Conservation (phyloP, 768 basidiomycete genomes). For the Boletus vinaceobasis region DNA sequence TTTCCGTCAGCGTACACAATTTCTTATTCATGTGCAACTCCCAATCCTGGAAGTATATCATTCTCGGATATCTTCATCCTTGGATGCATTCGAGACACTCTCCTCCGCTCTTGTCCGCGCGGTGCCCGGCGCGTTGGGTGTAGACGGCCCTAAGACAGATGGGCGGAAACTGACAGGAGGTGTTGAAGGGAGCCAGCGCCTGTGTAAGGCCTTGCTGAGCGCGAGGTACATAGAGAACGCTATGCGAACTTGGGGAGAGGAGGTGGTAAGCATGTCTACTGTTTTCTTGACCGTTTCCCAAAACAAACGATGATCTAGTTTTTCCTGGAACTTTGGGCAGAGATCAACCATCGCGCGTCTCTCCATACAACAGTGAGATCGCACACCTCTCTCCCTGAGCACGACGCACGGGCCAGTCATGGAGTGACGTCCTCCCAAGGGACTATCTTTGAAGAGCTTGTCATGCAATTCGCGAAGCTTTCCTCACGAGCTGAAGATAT, state of each 20-base stretch:
- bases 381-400: slow-evolving; percentile 50
- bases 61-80: slow-evolving; percentile 71
- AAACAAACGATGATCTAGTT: slow-evolving; percentile 50
- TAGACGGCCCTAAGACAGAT: slow-evolving; percentile 43
- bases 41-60: slow-evolving; percentile 79
- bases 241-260: slow-evolving; percentile 86
- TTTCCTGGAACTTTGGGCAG: slow-evolving; percentile 87
- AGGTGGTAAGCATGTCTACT: slow-evolving; percentile 56
- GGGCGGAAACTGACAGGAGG: slow-evolving; percentile 72
- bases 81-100: slow-evolving; percentile 92
- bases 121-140: slow-evolving; percentile 86
- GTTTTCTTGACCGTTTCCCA: background rate
- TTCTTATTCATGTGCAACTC: slow-evolving; percentile 81
- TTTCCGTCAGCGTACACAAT: slow-evolving; percentile 72
- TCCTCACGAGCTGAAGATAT: slow-evolving; percentile 79
- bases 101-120: slow-evolving; percentile 85
- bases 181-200: slow-evolving; percentile 73
- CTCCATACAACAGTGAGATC: slow-evolving; percentile 54
- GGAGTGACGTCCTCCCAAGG: slow-evolving; percentile 43
- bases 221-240: slow-evolving; percentile 67
- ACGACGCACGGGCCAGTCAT: slow-evolving; percentile 14
- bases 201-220: slow-evolving; percentile 85
- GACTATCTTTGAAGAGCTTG: slow-evolving; percentile 77
- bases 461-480: slow-evolving; percentile 60
- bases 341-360: slow-evolving; percentile 60